Conservation (phyloP, 805 yeast genomes). For the Cyberlindnera veronae region DNA sequence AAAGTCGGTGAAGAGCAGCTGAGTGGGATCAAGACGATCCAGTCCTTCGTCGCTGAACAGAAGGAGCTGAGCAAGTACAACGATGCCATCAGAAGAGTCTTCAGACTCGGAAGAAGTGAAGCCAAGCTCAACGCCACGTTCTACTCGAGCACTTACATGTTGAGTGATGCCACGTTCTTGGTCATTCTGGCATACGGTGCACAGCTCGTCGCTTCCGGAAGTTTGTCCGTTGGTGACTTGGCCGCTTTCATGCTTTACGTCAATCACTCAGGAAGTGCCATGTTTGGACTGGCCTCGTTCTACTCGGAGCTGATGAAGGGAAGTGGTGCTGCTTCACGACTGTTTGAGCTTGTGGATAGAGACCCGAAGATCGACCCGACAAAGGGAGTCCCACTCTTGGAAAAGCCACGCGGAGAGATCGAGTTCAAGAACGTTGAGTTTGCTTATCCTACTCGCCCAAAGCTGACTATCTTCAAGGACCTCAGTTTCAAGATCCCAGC, state of each 20-base stretch:
- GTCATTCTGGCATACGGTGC: slow-evolving; percentile 80
- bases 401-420: slow-evolving; percentile 43
- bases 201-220: slow-evolving; percentile 69
- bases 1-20: slow-evolving; percentile 92
- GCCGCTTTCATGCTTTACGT: slow-evolving; percentile 95
- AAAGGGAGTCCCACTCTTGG: slow-evolving; percentile 46
- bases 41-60: slow-evolving; percentile 85
- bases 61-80: slow-evolving; percentile 77
- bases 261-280: slow-evolving; percentile 88
- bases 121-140: slow-evolving; percentile 78
- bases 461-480: slow-evolving; percentile 49
- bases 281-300: slow-evolving; percentile 88
- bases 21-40: slow-evolving; percentile 83
- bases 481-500: slow-evolving; percentile 46
- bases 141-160: slow-evolving; percentile 71
- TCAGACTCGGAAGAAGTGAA: slow-evolving; percentile 71
- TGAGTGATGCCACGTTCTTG: slow-evolving; percentile 81
- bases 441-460: slow-evolving; percentile 85
- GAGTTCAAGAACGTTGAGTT: slow-evolving; percentile 66
- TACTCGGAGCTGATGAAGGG: slow-evolving; percentile 97
- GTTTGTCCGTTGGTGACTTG: slow-evolving; percentile 81
- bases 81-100: slow-evolving; percentile 60
- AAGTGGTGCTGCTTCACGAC: slow-evolving; percentile 90
- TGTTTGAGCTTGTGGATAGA: slow-evolving; percentile 83
- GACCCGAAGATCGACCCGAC: slow-evolving; percentile 67